Conservation (phyloP, 768 basidiomycete genomes). For the Grammothele lineata region DNA sequence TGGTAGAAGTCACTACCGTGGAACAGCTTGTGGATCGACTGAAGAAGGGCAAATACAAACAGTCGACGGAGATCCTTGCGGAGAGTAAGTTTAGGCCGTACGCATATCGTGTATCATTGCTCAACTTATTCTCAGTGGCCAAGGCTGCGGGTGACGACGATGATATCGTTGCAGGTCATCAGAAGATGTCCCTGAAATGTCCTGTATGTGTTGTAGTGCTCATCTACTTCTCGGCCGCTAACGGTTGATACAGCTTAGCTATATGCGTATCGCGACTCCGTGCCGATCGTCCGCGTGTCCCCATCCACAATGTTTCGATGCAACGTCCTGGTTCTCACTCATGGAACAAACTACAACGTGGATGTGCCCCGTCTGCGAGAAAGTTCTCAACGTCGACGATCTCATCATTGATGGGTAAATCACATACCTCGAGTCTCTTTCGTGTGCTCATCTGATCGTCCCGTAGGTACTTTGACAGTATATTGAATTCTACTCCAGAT, state of each 20-base stretch:
- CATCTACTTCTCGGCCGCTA: not conserved
- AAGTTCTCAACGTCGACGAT: conserved; percentile 69
- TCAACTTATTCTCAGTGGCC: conserved; percentile 43
- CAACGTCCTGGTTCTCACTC: conserved; percentile 86
- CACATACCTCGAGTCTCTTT: too few species aligned
- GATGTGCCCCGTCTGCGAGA: conserved; percentile 92
- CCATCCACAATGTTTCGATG: conserved; percentile 95
- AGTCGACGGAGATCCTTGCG: conserved; percentile 57
- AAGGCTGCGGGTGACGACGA: conserved; percentile 58
- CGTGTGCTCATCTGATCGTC: conserved; percentile 1
- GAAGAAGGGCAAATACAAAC: conserved; percentile 61
- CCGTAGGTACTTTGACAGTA: conserved; percentile 80
- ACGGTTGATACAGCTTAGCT: conserved; percentile 58
- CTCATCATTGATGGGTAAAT: conserved; percentile 88
- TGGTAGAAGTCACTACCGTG: conserved; percentile 76
- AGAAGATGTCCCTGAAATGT: conserved; percentile 90
- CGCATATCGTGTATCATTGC: too few species aligned
- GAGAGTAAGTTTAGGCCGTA: conserved; percentile 55
- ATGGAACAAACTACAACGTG: conserved; percentile 97
- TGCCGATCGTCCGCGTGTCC: conserved; percentile 85
- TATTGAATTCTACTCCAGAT: conserved; percentile 73
- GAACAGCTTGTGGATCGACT: conserved; percentile 66
- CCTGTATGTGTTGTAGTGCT: conserved; percentile 55
- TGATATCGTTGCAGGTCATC: conserved; percentile 86
- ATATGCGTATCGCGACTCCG: conserved; percentile 77